A percentile compares a stretch with the other conserved stretches of the same genome.
phyloP scores from a whole-genome alignment of 163 green algal genomes.

The Smithsoniella earleae region DNA sequence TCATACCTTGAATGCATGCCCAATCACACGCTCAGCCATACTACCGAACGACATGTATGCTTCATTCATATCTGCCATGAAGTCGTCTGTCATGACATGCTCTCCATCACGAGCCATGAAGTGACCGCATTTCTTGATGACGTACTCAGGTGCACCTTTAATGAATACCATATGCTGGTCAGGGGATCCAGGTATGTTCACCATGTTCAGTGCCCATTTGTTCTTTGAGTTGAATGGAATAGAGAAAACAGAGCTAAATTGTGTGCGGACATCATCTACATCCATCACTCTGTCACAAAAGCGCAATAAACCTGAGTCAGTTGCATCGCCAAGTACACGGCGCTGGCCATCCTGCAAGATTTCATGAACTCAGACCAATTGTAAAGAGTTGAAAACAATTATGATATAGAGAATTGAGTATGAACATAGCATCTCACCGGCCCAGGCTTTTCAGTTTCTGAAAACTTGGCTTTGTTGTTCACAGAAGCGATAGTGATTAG shows the following conservation, averaged over 20 bases:
- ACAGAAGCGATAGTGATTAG: conserved; percentile 39
- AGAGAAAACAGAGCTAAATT: conserved; percentile 50
- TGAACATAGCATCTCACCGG: no score
- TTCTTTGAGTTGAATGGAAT: conserved; percentile 81
- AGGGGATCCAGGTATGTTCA: conserved; percentile 32
- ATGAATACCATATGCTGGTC: conserved; percentile 52
- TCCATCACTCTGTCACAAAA: conserved; percentile 36
- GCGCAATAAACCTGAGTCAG: conserved; percentile 40
- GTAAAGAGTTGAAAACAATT: no score
- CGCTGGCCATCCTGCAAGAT: conserved; percentile 12
- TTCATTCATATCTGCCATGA: conserved; percentile 41
- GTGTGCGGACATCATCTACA: conserved; percentile 36
- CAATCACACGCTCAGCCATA: conserved; percentile 74
- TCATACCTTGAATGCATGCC: conserved; percentile 59
- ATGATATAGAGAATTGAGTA: no score
- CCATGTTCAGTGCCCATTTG: conserved; percentile 69
- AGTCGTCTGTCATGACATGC: conserved; percentile 46
- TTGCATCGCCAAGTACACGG: conserved; percentile 38
- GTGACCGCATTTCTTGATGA: conserved; percentile 54
- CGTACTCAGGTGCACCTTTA: conserved; percentile 72
- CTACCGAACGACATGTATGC: conserved; percentile 62
- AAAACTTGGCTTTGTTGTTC: conserved; percentile 40
- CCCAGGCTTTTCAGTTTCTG: background rate
- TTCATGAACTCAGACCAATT: background rate
- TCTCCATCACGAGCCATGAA: conserved; percentile 49